phyloP scores from a whole-genome alignment of 495 filamentous ascomycete genomes.

The Chaetomidium leptoderma region DNA sequence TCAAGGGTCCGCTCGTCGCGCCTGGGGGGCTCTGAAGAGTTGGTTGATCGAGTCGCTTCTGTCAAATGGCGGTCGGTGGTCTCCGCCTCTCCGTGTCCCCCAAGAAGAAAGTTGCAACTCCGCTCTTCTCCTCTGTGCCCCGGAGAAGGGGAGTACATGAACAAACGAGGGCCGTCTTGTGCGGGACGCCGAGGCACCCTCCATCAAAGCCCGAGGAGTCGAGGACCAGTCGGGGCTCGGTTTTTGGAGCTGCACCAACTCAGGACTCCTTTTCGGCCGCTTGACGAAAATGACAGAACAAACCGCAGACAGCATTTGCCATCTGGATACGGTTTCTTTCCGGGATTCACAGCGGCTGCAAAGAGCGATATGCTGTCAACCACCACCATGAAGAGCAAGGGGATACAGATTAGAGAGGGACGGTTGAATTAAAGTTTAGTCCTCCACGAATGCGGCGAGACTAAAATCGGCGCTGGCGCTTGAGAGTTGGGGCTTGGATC shows the following conservation, averaged over 20 bases:
- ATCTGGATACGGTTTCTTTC: neutral
- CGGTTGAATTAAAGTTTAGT: conserved; percentile 28
- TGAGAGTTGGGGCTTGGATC: conserved; percentile 19
- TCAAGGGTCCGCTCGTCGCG: no score
- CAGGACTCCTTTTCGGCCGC: neutral
- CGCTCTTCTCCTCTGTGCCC: neutral
- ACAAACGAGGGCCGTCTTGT: no score
- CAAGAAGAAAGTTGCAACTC: no score
- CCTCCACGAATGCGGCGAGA: conserved; percentile 19
- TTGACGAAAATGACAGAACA: neutral
- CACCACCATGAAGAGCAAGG: neutral
- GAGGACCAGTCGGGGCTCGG: neutral
- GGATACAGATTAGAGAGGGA: no score
- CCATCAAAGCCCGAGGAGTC: neutral
- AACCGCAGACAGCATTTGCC: neutral
- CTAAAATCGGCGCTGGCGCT: conserved; percentile 27
- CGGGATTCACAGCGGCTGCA: neutral
- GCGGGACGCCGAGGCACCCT: neutral
- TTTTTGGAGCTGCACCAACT: neutral
- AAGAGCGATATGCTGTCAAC: neutral
- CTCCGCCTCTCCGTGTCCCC: no score
- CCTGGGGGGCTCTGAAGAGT: no score
- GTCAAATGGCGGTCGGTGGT: no score
- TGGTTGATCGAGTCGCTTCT: no score
- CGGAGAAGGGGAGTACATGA: neutral